Base-by-base conservation (phyloP, 1,139 yeast species). In the Hyphopichia khmerensis region DNA sequence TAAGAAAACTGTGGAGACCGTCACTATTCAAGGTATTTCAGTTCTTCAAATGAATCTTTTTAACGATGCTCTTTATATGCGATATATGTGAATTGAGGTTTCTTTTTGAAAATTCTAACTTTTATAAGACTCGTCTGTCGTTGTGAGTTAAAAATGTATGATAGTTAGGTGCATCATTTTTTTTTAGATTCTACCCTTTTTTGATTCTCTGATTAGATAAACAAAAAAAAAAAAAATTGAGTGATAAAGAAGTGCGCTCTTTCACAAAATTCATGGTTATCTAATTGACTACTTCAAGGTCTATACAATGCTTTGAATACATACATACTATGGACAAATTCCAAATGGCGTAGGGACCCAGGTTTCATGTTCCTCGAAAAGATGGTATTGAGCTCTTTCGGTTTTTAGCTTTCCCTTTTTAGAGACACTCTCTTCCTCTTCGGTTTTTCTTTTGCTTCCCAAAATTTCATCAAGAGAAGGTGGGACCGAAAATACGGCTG, bases 321-420 rank as follows among this genome's bases (percentile, higher is more conserved):
- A n/a, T 21, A 26, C 29, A 9, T 11, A 32, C 17, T 32, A 32
- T 5, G 34, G 34, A 39, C 41, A 38, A 19, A 48, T 48, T 2
- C 75, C 75, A 54, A 69, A 67, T 0, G 75, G 70, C 2, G 52
- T 50, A 1, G 72, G 70, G n/a, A 44, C 50, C 75, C 75, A 69
- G 26, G 54, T 42, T 1, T 42, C 39, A 43, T 64, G 65, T 15
- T 47, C 46, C 31, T 65, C 71, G 42, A 69, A 26, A 7, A 26
- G 29, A n/a, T n/a, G n/a, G n/a, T n/a, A n/a, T n/a, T n/a, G n/a
- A n/a, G n/a, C n/a, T n/a, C n/a, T n/a, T n/a, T n/a, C n/a, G n/a
- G 34, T 11, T 5, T 3, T 16, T 21, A 13, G 14, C 7, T 16
- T 11, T 3, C 3, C 10, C 11, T n/a, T 32, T 32, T 32, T 16